These are phyloP conservation scores for Lactarius quietus DNA, from an alignment of 768 basidiomycete species.

Conservation along the genomic window DNA sequence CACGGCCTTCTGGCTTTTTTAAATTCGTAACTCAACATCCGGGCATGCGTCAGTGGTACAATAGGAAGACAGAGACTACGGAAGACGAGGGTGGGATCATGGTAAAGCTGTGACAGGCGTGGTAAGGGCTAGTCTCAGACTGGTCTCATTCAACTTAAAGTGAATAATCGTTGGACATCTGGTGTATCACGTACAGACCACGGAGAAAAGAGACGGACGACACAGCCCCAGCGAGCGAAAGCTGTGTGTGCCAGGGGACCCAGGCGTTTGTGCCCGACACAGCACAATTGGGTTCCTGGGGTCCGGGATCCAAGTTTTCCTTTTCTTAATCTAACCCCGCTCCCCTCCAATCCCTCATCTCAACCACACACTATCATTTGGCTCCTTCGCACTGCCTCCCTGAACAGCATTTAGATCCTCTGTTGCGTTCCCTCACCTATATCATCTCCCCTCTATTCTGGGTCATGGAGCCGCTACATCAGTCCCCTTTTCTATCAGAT, in stretches of 20 bases:
- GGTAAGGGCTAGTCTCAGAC: background rate
- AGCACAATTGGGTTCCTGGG: constrained; percentile 8
- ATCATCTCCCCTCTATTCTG: constrained; percentile 4
- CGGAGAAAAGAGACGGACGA: background rate
- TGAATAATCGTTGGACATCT: background rate
- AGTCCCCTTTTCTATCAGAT: constrained; percentile 21
- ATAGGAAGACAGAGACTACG: background rate
- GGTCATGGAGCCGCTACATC: constrained; percentile 20
- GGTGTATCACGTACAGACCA: background rate
- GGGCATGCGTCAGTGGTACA: background rate
- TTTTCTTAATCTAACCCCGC: background rate
- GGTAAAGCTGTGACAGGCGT: background rate
- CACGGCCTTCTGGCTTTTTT: background rate
- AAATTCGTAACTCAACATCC: background rate
- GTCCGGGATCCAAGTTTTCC: background rate
- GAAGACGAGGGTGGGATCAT: background rate
- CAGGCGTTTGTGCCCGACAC: background rate
- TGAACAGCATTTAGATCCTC: constrained; percentile 18
- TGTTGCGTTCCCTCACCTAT: constrained; percentile 4
- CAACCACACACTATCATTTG: constrained; percentile 1
- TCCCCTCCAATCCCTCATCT: background rate
- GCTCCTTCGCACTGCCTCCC: constrained; percentile 14
- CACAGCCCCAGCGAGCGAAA: background rate
- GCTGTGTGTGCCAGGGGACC: background rate
- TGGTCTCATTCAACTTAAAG: background rate